phyloP scores from a whole-genome alignment of 108 stramenopile species.

The Cyclotella kingstonii region DNA sequence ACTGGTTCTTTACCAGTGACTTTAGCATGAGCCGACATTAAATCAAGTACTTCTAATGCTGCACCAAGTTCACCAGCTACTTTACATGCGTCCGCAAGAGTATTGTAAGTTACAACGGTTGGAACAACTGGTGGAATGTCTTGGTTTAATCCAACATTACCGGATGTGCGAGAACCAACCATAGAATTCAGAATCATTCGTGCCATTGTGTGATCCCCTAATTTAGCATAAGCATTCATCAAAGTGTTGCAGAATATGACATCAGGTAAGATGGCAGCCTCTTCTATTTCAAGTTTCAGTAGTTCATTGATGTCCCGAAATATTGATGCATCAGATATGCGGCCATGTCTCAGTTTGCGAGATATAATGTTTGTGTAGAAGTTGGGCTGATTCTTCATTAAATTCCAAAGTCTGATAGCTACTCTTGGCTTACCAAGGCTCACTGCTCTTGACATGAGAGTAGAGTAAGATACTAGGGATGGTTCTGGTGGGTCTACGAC shows the following conservation, averaged over 20 bases:
- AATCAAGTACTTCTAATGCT: conserved; percentile 54
- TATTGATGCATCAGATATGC: conserved; percentile 11
- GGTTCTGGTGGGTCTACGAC: conserved; percentile 51
- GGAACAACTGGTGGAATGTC: conserved; percentile 57
- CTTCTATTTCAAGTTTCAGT: conserved; percentile 26
- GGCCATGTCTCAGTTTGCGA: conserved; percentile 19
- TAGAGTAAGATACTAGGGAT: conserved; percentile 82
- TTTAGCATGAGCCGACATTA: conserved; percentile 42
- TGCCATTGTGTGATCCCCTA: conserved; percentile 57
- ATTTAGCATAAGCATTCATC: conserved; percentile 85
- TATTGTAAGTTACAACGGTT: conserved; percentile 82
- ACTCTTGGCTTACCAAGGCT: conserved; percentile 67
- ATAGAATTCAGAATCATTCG: conserved; percentile 69
- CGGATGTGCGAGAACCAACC: conserved; percentile 10
- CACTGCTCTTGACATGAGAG: conserved; percentile 86
- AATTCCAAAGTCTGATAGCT: conserved; percentile 77
- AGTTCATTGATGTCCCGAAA: conserved; percentile 12
- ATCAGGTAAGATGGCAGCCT: conserved; percentile 58
- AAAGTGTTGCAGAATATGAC: conserved; percentile 83
- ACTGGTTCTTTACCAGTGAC: conserved; percentile 29
- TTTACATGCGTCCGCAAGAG: conserved; percentile 77
- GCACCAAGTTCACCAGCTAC: conserved; percentile 70
- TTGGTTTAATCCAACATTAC: conserved; percentile 10
- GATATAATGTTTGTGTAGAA: conserved; percentile 45
- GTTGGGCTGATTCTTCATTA: conserved; percentile 59